A percentile compares a stretch with the other conserved stretches of the same genome.
These are phyloP conservation scores for Starmerella khaoyaiensis DNA, from an alignment of 805 yeast genomes.

Conservation along the genomic window DNA sequence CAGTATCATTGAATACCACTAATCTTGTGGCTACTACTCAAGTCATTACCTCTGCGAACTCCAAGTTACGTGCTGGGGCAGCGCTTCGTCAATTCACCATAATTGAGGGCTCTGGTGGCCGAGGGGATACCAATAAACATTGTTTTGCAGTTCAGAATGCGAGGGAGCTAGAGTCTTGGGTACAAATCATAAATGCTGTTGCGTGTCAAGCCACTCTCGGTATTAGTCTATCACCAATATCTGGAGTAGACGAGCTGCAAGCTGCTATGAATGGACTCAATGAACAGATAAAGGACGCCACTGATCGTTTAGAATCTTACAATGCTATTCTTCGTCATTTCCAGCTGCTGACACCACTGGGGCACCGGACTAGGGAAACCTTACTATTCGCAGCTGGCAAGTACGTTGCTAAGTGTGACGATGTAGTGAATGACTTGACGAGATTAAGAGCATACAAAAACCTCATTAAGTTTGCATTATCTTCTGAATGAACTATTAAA, in stretches of 20 bases:
- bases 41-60: background rate
- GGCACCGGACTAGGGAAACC: conserved; percentile 39
- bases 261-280: conserved; percentile 24
- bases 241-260: conserved; percentile 1
- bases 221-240: conserved; percentile 1
- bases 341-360: conserved; percentile 42
- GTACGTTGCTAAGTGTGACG: conserved; percentile 41
- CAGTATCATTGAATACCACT: background rate
- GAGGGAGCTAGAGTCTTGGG: conserved; percentile 48
- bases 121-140: conserved; percentile 27
- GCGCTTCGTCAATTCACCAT: conserved; percentile 24
- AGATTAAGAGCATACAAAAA: conserved; percentile 33
- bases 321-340: conserved; percentile 31
- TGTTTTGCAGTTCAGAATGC: conserved; percentile 33
- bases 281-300: conserved; percentile 25
- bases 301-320: conserved; percentile 30
- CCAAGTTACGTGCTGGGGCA: conserved; percentile 20
- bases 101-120: conserved; percentile 22
- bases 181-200: conserved; percentile 40
- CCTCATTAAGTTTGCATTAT: conserved; percentile 25
- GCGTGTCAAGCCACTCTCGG: conserved; percentile 32
- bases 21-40: conserved; percentile 1
- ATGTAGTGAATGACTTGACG: conserved; percentile 43
- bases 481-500: background rate
- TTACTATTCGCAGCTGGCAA: conserved; percentile 36